Evolutionary conservation across 768 basidiomycete genomes (phyloP).

Genomic region (Lepiota venenata): DNA sequence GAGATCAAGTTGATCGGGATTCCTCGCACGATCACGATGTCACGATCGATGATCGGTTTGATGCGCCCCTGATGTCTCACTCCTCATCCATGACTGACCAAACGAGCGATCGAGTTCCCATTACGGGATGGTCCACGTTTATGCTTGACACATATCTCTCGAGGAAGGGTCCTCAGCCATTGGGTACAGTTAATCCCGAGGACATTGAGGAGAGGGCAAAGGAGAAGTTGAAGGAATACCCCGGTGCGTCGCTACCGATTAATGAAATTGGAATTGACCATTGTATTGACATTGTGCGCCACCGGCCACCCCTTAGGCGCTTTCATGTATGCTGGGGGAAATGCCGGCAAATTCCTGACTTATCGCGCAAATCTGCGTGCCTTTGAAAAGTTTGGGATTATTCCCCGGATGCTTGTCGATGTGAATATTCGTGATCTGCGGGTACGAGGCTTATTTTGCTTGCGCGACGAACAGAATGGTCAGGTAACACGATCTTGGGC

Average conservation of each 20-base stretch:
- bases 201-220: constrained; percentile 66
- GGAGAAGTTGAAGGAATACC: constrained; percentile 56
- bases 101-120: not conserved
- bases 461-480: not conserved
- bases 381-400: constrained; percentile 65
- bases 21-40: no score
- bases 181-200: constrained; percentile 59
- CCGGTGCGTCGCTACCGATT: constrained; percentile 33
- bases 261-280: not conserved
- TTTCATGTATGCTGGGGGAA: constrained; percentile 75
- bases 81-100: not conserved
- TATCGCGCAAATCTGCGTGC: constrained; percentile 62
- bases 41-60: no score
- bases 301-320: constrained; percentile 48
- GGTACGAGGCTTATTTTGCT: constrained; percentile 29
- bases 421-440: constrained; percentile 56
- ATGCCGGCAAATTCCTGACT: constrained; percentile 70
- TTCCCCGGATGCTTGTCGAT: constrained; percentile 77
- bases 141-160: constrained; percentile 36
- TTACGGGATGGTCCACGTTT: constrained; percentile 36
- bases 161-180: constrained; percentile 36
- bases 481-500: not conserved
- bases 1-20: no score
- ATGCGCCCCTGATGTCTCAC: no score
- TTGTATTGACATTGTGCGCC: no score